phyloP scores from a whole-genome alignment of 2,329 filamentous ascomycete genomes.

The Eutypella sp. region DNA sequence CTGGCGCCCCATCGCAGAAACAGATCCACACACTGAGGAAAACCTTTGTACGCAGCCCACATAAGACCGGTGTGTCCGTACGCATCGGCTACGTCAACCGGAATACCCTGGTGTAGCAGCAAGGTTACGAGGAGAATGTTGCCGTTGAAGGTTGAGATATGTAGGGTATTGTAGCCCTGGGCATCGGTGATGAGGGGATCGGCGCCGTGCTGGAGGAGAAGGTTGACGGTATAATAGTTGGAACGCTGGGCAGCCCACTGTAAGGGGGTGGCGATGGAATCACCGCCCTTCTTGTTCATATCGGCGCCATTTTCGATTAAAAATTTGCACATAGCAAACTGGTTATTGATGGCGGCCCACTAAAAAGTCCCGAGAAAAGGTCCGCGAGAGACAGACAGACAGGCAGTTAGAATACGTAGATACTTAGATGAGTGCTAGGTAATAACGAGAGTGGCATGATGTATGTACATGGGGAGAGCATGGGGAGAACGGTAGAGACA shows the following conservation, averaged over 20 bases:
- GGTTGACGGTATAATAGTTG: slow-evolving; percentile 93
- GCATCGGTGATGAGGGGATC: slow-evolving; percentile 89
- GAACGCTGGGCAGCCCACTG: slow-evolving; percentile 97
- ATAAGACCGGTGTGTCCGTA: slow-evolving; percentile 93
- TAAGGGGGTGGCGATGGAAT: slow-evolving; percentile 86
- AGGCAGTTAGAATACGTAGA: no score
- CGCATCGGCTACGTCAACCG: slow-evolving; percentile 83
- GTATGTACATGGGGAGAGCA: no score
- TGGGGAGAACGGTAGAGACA: no score
- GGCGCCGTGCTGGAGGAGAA: slow-evolving; percentile 85
- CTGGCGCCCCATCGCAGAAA: slow-evolving; percentile 94
- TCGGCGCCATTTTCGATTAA: slow-evolving; percentile 80
- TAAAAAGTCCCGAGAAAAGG: no score
- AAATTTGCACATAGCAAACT: slow-evolving; percentile 95
- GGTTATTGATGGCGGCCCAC: slow-evolving; percentile 99
- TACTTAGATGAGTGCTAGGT: no score
- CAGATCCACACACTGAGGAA: slow-evolving; percentile 83
- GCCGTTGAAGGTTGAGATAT: slow-evolving; percentile 94
- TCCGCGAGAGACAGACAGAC: not conserved
- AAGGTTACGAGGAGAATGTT: slow-evolving; percentile 87
- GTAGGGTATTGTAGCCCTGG: slow-evolving; percentile 96
- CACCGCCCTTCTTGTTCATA: slow-evolving; percentile 92
- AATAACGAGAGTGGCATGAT: no score
- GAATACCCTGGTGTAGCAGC: slow-evolving; percentile 90
- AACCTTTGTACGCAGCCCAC: slow-evolving; percentile 99